Evolutionary conservation across 192 early-diverging fungal genomes (phyloP).

Genomic region (Dissophora globulifera): DNA sequence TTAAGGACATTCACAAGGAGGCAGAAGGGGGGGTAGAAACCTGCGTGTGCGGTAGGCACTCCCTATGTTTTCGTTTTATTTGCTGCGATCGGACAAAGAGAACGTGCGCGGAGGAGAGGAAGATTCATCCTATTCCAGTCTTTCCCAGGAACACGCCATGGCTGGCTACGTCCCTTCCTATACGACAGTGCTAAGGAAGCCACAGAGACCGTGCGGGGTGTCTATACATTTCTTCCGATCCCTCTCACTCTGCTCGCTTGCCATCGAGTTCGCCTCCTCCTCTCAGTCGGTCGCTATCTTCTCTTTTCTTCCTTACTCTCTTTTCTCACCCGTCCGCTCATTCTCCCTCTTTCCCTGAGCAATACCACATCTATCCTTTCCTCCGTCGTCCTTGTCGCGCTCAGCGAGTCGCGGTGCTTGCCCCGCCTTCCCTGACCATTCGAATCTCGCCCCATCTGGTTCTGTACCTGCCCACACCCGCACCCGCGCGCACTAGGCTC

Average conservation of each 20-base stretch:
- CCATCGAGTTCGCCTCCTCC: background rate
- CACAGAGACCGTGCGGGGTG: background rate
- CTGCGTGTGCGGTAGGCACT: slow-evolving; percentile 3
- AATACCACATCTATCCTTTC: slow-evolving; percentile 4
- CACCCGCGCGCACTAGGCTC: slow-evolving; percentile 2
- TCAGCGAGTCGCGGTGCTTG: background rate
- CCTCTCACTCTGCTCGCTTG: background rate
- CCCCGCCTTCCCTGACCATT: slow-evolving; percentile 4
- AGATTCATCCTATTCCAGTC: slow-evolving; percentile 22
- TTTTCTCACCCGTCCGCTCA: background rate
- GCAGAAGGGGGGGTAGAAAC: slow-evolving; percentile 8
- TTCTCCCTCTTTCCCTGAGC: background rate
- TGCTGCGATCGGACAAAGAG: background rate
- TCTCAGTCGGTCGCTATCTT: too few relatives aligned
- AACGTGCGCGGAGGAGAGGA: background rate
- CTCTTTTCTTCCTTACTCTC: background rate
- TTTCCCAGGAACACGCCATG: slow-evolving; percentile 25
- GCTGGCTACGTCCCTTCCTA: background rate
- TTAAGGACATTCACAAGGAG: background rate
- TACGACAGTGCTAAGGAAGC: too few relatives aligned
- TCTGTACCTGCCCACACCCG: background rate
- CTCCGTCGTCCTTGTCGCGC: background rate
- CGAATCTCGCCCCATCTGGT: slow-evolving; percentile 1
- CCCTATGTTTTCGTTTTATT: slow-evolving; percentile 6
- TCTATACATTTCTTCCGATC: slow-evolving; percentile 11